These are phyloP conservation scores for Parmelia sp. DNA, from an alignment of 495 filamentous ascomycete genomes.

Conservation along the genomic window DNA sequence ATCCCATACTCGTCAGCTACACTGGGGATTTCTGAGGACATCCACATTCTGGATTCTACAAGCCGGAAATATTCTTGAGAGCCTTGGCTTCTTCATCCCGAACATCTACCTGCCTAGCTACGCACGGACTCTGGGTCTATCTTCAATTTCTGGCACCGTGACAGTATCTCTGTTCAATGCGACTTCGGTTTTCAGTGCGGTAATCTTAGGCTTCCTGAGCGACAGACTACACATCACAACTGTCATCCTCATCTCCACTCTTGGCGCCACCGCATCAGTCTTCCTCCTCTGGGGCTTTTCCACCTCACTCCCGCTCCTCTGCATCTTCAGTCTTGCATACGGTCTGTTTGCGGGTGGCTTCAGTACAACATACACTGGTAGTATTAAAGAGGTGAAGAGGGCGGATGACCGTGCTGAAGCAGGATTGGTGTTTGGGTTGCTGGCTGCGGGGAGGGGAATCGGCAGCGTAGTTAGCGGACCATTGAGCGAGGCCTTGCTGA, in stretches of 20 bases:
- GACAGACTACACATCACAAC: constrained; percentile 56
- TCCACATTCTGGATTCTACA: constrained; percentile 51
- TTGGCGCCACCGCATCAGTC: constrained; percentile 53
- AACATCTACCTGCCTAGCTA: constrained; percentile 60
- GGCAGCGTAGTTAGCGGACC: constrained; percentile 59
- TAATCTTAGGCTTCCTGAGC: constrained; percentile 53
- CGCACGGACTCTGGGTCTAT: constrained; percentile 42
- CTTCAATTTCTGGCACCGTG: constrained; percentile 41
- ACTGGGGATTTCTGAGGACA: constrained; percentile 43
- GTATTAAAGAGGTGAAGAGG: constrained; percentile 50
- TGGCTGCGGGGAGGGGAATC: constrained; percentile 59
- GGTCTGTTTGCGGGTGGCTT: constrained; percentile 65
- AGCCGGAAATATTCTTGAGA: constrained; percentile 52
- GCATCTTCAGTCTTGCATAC: constrained; percentile 59
- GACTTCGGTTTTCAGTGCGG: constrained; percentile 49
- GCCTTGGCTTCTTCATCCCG: constrained; percentile 63
- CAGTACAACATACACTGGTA: constrained; percentile 55
- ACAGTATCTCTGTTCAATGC: constrained; percentile 53
- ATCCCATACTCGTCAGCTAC: constrained; percentile 33
- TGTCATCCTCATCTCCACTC: constrained; percentile 51
- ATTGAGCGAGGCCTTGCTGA: constrained; percentile 50
- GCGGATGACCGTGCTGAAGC: constrained; percentile 45
- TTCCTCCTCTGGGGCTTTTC: constrained; percentile 64
- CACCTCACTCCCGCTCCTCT: constrained; percentile 49
- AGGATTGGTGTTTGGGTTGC: constrained; percentile 55